Conservation (phyloP, 176 grass and related monocot species). For the Bonia amplexicaulis region DNA sequence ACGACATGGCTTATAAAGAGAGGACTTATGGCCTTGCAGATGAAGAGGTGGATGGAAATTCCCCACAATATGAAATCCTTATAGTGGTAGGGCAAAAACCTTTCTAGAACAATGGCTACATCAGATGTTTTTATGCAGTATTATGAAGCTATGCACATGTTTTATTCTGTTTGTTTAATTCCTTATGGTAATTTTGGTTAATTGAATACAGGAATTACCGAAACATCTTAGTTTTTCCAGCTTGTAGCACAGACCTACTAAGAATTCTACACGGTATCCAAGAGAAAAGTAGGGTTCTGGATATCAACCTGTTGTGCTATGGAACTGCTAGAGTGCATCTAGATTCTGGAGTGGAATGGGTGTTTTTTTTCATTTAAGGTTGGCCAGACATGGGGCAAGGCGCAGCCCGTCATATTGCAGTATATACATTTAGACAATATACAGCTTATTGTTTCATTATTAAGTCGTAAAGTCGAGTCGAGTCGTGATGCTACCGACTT, state of each 20-base stretch:
- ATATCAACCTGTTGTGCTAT: neutral
- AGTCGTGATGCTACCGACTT: no score
- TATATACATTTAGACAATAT: neutral
- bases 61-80: no score
- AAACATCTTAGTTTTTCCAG: neutral
- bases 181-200: neutral
- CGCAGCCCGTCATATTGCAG: no score
- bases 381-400: no score
- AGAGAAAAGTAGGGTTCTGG: neutral
- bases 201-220: neutral
- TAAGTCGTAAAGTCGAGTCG: no score
- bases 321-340: neutral
- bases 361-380: no score
- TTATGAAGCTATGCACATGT: neutral
- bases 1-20: no score
- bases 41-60: no score
- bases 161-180: neutral
- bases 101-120: neutral
- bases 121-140: no score
- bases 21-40: no score
- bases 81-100: neutral
- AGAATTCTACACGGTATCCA: neutral
- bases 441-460: neutral
- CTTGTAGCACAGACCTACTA: neutral
- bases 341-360: neutral